These are phyloP conservation scores for Chlorella sorokiniana DNA, from an alignment of 139 green algal genomes.

Conservation along the genomic window DNA sequence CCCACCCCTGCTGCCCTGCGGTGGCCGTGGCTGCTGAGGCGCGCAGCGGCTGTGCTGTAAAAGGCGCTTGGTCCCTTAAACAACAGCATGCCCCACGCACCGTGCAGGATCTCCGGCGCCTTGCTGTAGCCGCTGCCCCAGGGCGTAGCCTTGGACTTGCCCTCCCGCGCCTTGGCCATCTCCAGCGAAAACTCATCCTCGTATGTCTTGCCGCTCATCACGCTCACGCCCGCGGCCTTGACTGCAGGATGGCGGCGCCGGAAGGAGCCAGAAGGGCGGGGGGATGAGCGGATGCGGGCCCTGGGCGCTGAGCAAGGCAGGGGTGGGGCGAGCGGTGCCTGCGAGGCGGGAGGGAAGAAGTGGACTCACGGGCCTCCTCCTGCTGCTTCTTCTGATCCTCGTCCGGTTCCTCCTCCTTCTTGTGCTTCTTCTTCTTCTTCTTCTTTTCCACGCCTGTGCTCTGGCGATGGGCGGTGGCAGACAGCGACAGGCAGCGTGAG, in stretches of 20 bases:
- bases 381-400: constrained; percentile 35
- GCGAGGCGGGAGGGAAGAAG: no score
- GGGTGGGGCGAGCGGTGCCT: no score
- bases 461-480: neutral
- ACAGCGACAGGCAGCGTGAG: neutral
- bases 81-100: constrained; percentile 10
- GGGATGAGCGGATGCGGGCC: neutral
- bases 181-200: constrained; percentile 63
- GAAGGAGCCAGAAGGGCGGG: no score
- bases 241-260: neutral
- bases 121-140: constrained; percentile 47
- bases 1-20: no score
- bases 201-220: constrained; percentile 44
- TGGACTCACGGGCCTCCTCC: constrained; percentile 19
- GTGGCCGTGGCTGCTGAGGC: no score
- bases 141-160: constrained; percentile 56
- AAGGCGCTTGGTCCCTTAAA: neutral
- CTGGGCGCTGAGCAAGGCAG: neutral
- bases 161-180: constrained; percentile 46
- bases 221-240: constrained; percentile 39
- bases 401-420: constrained; percentile 13
- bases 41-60: no score
- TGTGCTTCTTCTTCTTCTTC: constrained; percentile 44
- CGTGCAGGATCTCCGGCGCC: constrained; percentile 59
- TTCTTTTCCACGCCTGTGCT: constrained; percentile 43